These are phyloP conservation scores for Balakata baccata DNA, from an alignment of 345 rosid genomes.

Conservation along the genomic window DNA sequence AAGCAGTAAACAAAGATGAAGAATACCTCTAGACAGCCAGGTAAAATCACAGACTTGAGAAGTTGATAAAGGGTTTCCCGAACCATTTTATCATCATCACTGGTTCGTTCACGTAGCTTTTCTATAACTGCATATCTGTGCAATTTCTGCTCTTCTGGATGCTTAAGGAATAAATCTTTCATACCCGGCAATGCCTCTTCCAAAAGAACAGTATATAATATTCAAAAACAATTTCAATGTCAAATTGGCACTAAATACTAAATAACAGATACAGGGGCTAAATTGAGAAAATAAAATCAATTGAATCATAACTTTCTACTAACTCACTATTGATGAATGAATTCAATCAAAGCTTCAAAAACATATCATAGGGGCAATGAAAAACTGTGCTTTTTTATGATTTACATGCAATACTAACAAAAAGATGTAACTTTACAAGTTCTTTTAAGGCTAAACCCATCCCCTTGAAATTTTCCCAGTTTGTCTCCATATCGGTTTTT, in stretches of 20 bases:
- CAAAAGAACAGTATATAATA: conserved; percentile 22
- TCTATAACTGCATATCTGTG: conserved; percentile 57
- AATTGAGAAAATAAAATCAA: neutral
- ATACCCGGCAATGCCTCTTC: conserved; percentile 77
- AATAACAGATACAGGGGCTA: neutral
- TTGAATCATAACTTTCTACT: neutral
- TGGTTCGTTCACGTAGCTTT: conserved; percentile 61
- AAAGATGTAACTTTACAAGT: neutral
- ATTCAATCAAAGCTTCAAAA: neutral
- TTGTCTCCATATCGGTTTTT: too few relatives aligned
- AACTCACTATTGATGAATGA: neutral
- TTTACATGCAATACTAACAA: neutral
- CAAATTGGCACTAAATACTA: neutral
- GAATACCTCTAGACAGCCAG: conserved; percentile 66
- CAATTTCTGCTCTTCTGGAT: conserved; percentile 62
- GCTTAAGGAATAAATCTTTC: conserved; percentile 54
- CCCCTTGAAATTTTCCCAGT: too few relatives aligned
- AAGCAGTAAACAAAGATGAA: neutral
- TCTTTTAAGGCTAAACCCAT: too few relatives aligned
- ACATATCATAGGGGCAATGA: neutral
- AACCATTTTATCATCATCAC: conserved; percentile 63
- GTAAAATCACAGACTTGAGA: conserved; percentile 56
- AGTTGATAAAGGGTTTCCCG: conserved; percentile 61
- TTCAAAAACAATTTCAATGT: neutral
- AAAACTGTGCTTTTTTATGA: neutral